Evolutionary conservation across 352 stramenopile genomes (phyloP).

Genomic region (Phytophthora fragariae): DNA sequence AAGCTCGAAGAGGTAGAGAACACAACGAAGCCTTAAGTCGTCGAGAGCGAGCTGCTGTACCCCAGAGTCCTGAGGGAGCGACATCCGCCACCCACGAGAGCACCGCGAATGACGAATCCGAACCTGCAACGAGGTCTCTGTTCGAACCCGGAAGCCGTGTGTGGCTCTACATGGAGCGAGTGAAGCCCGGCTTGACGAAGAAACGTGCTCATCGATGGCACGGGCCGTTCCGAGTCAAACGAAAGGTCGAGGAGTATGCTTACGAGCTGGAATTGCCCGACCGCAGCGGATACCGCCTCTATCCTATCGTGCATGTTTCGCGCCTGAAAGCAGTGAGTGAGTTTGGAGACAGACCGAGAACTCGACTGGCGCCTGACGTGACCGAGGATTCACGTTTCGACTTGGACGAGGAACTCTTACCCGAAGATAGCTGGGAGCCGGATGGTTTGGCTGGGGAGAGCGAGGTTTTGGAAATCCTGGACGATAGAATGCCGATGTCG

Average conservation of each 20-base stretch:
- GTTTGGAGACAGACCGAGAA: background rate
- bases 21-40: slow-evolving; percentile 11
- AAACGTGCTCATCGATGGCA: too few species aligned
- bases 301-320: background rate
- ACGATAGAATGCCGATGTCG: background rate
- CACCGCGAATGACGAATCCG: background rate
- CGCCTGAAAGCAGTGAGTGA: background rate
- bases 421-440: background rate
- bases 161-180: slow-evolving; percentile 17
- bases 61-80: too few species aligned
- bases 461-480: background rate
- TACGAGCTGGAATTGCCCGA: background rate
- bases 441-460: background rate
- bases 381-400: background rate
- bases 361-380: background rate
- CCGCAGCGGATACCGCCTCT: background rate
- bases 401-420: background rate
- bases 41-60: background rate
- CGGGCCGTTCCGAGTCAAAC: too few species aligned
- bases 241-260: too few species aligned
- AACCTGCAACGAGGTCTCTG: background rate
- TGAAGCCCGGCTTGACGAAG: slow-evolving; percentile 7
- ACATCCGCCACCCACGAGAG: too few species aligned
- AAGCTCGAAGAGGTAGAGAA: background rate
- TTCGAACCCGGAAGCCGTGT: background rate